Evolutionary conservation across 306 rosid species (phyloP), one percentile per base, ranked within the genome.

Genomic region (Ziziphus jujuba): DNA sequence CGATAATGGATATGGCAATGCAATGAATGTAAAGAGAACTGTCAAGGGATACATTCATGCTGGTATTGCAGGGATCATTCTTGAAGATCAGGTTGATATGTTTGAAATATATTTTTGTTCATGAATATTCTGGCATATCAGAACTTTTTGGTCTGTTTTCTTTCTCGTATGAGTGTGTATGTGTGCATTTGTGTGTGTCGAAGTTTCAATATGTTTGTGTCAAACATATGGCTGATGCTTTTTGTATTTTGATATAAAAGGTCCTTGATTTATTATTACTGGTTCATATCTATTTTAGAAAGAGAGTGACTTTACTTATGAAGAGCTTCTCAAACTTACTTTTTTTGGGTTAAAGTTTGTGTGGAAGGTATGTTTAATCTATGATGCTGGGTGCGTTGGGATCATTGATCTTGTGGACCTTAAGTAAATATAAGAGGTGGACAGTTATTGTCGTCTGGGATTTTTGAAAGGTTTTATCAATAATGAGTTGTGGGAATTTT

Each of bases 1-100:
- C 2, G 98, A 92, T 74, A 84, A 86, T 66, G 98, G 98, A 23
- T 92, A 86, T 44, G 97, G 98, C 5, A 87, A 92, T 73, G 91
- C 91, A 25, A 70, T 92, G 89, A 92, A 89, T 84, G 89, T 89
- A 54, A 92, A 92, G 79, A 79, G 98, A 70, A 92, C 97, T 24
- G 83, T 89, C 43, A 87, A 84, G 84, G 92, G 97, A 45, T 92
- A 81, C 20, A 83, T 92, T 38, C 57, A 63, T 63, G 96, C 96
- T 22, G 97, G 98, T 55, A 85, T 92, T 52, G 89, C 96, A 0
- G 97, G 98, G 75, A 86, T 92, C 48, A 36, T 92, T 63, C 88
- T 89, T 14, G 98, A 89, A 86, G 95, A 87, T 77, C 98, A 89
- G 97, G 98, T 90, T 56, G 28, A 19, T 71, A 33, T 68, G 24